Evolutionary conservation across 129 eudicot species (phyloP).

Genomic region (Smallanthus sonchifolius): DNA sequence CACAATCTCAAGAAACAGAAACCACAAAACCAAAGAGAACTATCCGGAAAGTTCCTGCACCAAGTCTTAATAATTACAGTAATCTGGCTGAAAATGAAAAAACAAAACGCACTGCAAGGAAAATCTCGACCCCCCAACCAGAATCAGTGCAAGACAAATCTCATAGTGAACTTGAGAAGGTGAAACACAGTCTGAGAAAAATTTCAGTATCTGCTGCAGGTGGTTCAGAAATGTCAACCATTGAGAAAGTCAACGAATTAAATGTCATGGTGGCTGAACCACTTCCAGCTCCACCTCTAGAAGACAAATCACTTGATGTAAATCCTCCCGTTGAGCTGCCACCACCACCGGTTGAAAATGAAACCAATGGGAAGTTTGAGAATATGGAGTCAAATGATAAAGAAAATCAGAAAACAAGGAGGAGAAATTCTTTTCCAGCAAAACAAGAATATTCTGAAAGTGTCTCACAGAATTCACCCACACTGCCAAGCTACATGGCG

Average conservation of each 20-base stretch:
- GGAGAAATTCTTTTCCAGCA: constrained; percentile 66
- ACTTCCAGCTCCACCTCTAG: constrained; percentile 25
- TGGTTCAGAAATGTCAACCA: constrained; percentile 34
- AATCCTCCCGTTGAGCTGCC: constrained; percentile 32
- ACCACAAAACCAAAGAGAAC: constrained; percentile 48
- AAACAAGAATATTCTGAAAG: constrained; percentile 60
- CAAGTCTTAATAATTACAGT: constrained; percentile 32
- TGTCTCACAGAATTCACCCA: constrained; percentile 50
- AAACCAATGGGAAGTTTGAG: constrained; percentile 32
- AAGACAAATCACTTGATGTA: constrained; percentile 43
- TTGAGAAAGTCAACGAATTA: constrained; percentile 33
- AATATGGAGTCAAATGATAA: constrained; percentile 41
- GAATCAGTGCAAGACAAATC: constrained; percentile 59
- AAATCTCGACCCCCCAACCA: constrained; percentile 46
- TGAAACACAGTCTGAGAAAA: constrained; percentile 61
- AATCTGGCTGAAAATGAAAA: constrained; percentile 43
- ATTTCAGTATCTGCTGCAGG: constrained; percentile 43
- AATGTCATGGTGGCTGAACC: constrained; percentile 28
- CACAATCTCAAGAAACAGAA: constrained; percentile 38
- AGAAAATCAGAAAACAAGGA: constrained; percentile 61
- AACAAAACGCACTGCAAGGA: constrained; percentile 56
- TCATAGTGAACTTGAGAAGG: constrained; percentile 70
- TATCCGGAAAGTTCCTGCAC: constrained; percentile 39
- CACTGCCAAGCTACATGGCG: constrained; percentile 85
- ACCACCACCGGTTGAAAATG: constrained; percentile 19